phyloP scores from a whole-genome alignment of 257 asterid genomes.

The Cordia subcordata region DNA sequence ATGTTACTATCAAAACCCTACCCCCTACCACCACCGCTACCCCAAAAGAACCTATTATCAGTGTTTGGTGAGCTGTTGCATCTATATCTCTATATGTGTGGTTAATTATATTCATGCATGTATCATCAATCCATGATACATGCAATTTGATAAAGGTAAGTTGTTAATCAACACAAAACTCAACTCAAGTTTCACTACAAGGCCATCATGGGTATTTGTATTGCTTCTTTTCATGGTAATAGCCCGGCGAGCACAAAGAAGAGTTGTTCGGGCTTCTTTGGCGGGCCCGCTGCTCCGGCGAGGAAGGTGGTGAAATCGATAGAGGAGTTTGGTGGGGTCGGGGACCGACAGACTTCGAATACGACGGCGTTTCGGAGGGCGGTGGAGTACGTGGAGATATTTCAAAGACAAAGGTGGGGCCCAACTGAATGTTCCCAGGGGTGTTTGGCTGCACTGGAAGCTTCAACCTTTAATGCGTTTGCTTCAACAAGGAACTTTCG shows the following conservation, averaged over 20 bases:
- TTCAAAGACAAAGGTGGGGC: conserved; percentile 56
- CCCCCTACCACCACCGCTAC: too few species aligned
- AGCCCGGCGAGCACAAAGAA: too few species aligned
- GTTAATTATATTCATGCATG: conserved; percentile 24
- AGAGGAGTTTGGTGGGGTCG: conserved; percentile 72
- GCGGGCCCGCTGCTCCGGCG: conserved; percentile 29
- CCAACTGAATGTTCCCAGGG: conserved; percentile 66
- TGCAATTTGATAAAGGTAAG: too few species aligned
- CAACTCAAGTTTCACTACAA: too few species aligned
- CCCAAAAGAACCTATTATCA: too few species aligned
- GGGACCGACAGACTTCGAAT: conserved; percentile 75
- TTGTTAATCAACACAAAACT: too few species aligned
- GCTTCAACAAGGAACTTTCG: conserved; percentile 62
- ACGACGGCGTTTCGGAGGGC: conserved; percentile 84
- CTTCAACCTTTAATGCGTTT: conserved; percentile 78
- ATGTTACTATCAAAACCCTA: too few species aligned
- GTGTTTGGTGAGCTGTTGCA: too few species aligned
- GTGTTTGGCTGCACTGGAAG: conserved; percentile 84
- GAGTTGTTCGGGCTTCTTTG: conserved; percentile 47
- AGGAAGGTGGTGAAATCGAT: conserved; percentile 55
- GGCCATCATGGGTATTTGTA: too few species aligned
- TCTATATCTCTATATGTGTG: too few species aligned
- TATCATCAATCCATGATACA: too few species aligned
- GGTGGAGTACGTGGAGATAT: conserved; percentile 37
- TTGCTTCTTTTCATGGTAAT: conserved; percentile 33